Evolutionary conservation across 495 filamentous ascomycete genomes (phyloP).

Genomic region (Darksidea phi): DNA sequence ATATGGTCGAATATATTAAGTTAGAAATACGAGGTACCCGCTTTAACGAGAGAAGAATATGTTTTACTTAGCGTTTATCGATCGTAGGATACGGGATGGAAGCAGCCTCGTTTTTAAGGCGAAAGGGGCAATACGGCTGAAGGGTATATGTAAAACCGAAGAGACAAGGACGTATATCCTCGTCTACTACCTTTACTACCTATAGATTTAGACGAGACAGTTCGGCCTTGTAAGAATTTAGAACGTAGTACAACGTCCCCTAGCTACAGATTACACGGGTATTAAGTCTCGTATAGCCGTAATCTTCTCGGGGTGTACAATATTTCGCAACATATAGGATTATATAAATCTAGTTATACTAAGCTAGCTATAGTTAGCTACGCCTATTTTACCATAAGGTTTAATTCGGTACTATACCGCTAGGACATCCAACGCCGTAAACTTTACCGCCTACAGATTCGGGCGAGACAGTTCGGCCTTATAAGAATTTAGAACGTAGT

Average conservation of each 20-base stretch:
- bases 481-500: too few species aligned
- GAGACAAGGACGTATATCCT: not conserved
- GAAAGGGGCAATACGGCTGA: not conserved
- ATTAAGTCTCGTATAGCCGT: too few species aligned
- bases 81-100: not conserved
- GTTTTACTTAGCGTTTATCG: not conserved
- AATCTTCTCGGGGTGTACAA: too few species aligned
- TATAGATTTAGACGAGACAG: not conserved
- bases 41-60: not conserved
- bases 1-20: not conserved
- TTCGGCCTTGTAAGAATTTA: too few species aligned
- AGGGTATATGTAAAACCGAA: not conserved
- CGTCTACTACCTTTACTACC: not conserved
- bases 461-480: not conserved
- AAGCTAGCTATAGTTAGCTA: too few species aligned
- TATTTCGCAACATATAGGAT: too few species aligned
- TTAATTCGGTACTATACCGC: not conserved
- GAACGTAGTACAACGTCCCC: too few species aligned
- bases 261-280: too few species aligned
- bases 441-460: too few species aligned
- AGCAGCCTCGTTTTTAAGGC: not conserved
- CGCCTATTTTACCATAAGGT: not conserved
- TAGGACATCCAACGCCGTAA: not conserved
- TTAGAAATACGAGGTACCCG: not conserved
- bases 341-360: too few species aligned